phyloP scores from a whole-genome alignment of 441 rosid genomes.

The Eruca vesicaria region DNA sequence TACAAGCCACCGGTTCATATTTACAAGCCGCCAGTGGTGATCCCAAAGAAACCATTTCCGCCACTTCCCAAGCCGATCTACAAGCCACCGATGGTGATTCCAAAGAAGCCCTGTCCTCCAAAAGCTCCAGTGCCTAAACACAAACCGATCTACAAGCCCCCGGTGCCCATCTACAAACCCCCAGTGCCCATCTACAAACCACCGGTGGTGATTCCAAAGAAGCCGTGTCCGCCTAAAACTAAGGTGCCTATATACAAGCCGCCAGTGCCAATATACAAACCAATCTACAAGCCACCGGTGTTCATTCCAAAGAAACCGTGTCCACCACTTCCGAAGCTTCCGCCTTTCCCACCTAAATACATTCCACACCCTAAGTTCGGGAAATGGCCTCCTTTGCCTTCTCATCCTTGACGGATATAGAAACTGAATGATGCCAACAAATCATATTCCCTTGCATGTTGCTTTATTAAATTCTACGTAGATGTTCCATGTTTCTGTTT shows the following conservation, averaged over 20 bases:
- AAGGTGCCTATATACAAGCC: slow-evolving; percentile 3
- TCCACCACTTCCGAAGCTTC: slow-evolving; percentile 38
- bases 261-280: slow-evolving; percentile 2
- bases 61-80: slow-evolving; percentile 7
- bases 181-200: slow-evolving; percentile 23
- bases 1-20: slow-evolving; percentile 13
- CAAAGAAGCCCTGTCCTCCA: slow-evolving; percentile 36
- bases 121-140: neutral
- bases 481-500: slow-evolving; percentile 8
- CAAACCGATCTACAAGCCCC: slow-evolving; percentile 27
- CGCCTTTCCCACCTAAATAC: slow-evolving; percentile 51
- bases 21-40: slow-evolving; percentile 30
- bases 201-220: slow-evolving; percentile 23
- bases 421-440: neutral
- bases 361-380: slow-evolving; percentile 59
- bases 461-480: slow-evolving; percentile 10
- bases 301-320: neutral
- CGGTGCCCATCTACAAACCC: slow-evolving; percentile 17
- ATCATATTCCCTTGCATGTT: neutral
- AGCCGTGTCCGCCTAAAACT: slow-evolving; percentile 20
- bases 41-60: slow-evolving; percentile 22
- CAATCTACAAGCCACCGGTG: slow-evolving; percentile 14
- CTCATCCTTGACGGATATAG: slow-evolving; percentile 33
- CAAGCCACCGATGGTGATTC: slow-evolving; percentile 7
- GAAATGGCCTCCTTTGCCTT: slow-evolving; percentile 54